Percentiles rank a stretch among this genome's conserved stretches.
These are phyloP conservation scores for Sphaerulina vaccinii DNA, from an alignment of 2,329 filamentous ascomycete species.

Conservation along the genomic window DNA sequence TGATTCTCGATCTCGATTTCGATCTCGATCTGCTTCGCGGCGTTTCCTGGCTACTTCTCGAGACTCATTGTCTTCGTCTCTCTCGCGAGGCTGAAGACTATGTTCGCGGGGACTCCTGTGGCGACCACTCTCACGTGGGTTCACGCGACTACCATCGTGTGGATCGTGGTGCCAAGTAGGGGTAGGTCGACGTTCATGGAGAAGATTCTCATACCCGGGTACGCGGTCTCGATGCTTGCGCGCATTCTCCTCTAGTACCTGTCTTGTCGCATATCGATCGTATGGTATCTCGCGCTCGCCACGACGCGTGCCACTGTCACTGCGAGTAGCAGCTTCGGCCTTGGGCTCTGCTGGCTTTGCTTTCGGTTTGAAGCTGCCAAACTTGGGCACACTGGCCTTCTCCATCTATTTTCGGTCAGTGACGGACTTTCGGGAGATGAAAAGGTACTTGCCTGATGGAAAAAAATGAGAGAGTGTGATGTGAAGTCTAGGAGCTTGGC, in stretches of 20 bases:
- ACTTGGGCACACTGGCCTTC: constrained; percentile 59
- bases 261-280: not conserved
- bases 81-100: not conserved
- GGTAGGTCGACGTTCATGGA: too few species aligned
- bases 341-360: constrained; percentile 11
- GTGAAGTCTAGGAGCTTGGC: not conserved
- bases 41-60: not conserved
- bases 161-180: not conserved
- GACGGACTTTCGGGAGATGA: not conserved
- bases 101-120: not conserved
- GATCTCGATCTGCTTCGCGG: not conserved
- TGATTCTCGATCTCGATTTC: not conserved
- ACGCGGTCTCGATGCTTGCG: not conserved
- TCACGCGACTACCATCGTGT: not conserved
- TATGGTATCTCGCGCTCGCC: not conserved
- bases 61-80: not conserved
- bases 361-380: constrained; percentile 69
- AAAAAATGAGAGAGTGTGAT: not conserved
- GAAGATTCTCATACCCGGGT: too few species aligned
- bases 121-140: constrained; percentile 1
- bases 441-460: not conserved
- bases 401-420: constrained; percentile 11
- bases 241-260: not conserved
- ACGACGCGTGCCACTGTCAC: not conserved
- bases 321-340: not conserved